These are phyloP conservation scores for Vitis labrusca DNA, from an alignment of 164 flowering plant genomes.

Conservation along the genomic window DNA sequence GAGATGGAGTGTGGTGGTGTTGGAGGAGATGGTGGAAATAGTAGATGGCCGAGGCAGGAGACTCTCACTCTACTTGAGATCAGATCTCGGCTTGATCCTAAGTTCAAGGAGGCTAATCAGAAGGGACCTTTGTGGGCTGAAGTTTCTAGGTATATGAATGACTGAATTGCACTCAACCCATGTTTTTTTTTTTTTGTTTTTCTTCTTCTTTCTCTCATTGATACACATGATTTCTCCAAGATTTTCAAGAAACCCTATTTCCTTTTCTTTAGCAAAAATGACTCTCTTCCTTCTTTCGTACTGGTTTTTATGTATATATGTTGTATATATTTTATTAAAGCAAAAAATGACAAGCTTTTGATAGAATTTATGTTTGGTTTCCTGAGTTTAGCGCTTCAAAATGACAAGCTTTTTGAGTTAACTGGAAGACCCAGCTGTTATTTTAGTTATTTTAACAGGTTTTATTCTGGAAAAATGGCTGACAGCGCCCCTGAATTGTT, in stretches of 20 bases:
- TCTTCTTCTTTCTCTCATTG: no score
- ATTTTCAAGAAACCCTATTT: no score
- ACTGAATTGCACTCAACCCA: no score
- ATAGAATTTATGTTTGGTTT: background rate
- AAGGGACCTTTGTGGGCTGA: slow-evolving; percentile 94
- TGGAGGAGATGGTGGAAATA: slow-evolving; percentile 37
- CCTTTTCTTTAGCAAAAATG: no score
- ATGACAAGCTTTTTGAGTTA: background rate
- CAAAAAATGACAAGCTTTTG: background rate
- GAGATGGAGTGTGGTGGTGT: background rate
- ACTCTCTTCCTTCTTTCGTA: background rate
- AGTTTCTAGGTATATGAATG: slow-evolving; percentile 62
- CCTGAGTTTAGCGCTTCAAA: slow-evolving; percentile 11
- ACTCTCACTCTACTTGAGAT: slow-evolving; percentile 82
- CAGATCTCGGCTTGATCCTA: slow-evolving; percentile 77
- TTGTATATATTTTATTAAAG: background rate
- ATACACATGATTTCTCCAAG: background rate
- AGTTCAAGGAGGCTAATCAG: slow-evolving; percentile 84
- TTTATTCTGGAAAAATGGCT: background rate
- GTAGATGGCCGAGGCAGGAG: slow-evolving; percentile 91
- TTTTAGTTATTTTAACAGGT: background rate
- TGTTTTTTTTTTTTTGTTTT: no score
- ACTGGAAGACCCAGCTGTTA: slow-evolving; percentile 9
- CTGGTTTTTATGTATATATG: background rate
- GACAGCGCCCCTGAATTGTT: background rate